Evolutionary conservation across 1,284 basidiomycete species (phyloP).

Genomic region (Rhodotorula sp.): DNA sequence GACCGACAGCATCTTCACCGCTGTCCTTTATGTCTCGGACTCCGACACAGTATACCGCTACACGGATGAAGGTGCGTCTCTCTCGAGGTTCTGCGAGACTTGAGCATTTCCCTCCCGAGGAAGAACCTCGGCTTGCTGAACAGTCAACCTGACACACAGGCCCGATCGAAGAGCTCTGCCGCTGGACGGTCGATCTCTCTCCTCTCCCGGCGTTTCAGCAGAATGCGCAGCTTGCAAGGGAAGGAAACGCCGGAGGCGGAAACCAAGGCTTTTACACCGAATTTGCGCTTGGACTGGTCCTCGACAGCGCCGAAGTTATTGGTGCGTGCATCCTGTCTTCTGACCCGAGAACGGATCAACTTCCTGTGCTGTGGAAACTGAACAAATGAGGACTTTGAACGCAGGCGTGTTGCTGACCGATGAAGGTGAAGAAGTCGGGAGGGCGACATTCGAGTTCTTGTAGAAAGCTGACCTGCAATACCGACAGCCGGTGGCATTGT

Average conservation of each 20-base stretch:
- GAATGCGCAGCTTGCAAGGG: slow-evolving; percentile 53
- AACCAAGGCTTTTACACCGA: slow-evolving; percentile 51
- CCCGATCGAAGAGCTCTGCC: slow-evolving; percentile 60
- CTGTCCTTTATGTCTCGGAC: slow-evolving; percentile 73
- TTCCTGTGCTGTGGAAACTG: too few species aligned
- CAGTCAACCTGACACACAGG: slow-evolving; percentile 25
- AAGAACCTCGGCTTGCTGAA: too few species aligned
- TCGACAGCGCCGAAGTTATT: slow-evolving; percentile 36
- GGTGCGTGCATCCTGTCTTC: not conserved
- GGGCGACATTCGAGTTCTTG: slow-evolving; percentile 32
- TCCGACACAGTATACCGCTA: slow-evolving; percentile 29
- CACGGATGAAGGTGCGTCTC: slow-evolving; percentile 23
- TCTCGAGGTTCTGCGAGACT: not conserved
- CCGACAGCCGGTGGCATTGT: too few species aligned
- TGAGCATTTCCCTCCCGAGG: too few species aligned
- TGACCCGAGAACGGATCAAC: too few species aligned
- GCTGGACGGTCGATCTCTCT: slow-evolving; percentile 77
- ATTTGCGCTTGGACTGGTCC: slow-evolving; percentile 28
- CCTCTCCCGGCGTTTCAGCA: slow-evolving; percentile 70
- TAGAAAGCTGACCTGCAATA: too few species aligned
- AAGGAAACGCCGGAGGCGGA: slow-evolving; percentile 51
- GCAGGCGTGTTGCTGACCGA: slow-evolving; percentile 34
- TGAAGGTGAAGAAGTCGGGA: slow-evolving; percentile 30
- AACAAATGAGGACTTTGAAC: not conserved
- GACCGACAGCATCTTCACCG: slow-evolving; percentile 58